Evolutionary conservation across 306 rosid species (phyloP), one percentile per base, ranked within the genome.

Genomic region (Dalbergia cochinchinensis): DNA sequence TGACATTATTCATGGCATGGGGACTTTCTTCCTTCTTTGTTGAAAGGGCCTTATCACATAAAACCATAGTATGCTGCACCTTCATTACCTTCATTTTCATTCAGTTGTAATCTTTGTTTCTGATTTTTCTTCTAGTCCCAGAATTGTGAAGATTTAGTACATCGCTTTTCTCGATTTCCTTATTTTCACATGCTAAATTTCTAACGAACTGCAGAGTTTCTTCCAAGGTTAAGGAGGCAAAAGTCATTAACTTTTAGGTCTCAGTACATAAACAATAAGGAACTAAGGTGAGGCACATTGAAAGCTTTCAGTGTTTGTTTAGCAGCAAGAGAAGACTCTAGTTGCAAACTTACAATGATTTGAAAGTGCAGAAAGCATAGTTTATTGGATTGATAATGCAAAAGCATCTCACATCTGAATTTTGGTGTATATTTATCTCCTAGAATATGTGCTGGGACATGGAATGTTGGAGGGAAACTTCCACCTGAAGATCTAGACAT

Each of bases 391-490:
- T 54, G 82, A 54, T 84, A 70, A 71, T 80, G 51, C 45, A 79
- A 77, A 74, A 76, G 55, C 57, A 68, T 79, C 78, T 69, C 65
- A 80, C 73, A 77, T 73, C 34, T 69, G 50, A 10, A 79, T 57
- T 74, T 4, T 73, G 83, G 11, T 69, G 58, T 67, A 20, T 58
- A 39, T 84, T 79, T 81, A 47, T 85, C 16, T 66, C 45, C 12
- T 73, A 94, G 98, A 86, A 78, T 94, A 83, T 78, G 95, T 70
- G 91, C 80, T 51, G 97, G 91, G 51, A 94, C 98, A 76, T 94
- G 98, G 98, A 94, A 94, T 77, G 95, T 90, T 19, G 98, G 94
- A 73, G 98, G 98, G 76, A 86, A 81, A 78, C 81, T 83, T 83
- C 97, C 97, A 26, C 91, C 97, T 3, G 93, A 90, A 70, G 97